Evolutionary conservation across 495 filamentous ascomycete species (phyloP).

Genomic region (Aspergillus egyptiacus): DNA sequence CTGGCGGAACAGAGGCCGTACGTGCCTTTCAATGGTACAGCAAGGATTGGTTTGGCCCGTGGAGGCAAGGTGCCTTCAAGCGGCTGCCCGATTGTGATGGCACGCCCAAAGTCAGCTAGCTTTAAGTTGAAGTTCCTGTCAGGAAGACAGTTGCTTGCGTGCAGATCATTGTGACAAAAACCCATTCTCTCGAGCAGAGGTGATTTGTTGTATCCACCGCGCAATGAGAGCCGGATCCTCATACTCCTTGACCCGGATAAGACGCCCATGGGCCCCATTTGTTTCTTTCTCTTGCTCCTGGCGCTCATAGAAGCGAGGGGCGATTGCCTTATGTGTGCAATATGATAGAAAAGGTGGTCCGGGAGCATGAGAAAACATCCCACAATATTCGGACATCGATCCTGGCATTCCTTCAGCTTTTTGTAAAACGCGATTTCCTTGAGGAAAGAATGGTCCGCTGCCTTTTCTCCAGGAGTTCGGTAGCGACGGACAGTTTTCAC

Average conservation of each 20-base stretch:
- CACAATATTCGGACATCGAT: constrained; percentile 19
- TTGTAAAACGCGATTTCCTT: constrained; percentile 22
- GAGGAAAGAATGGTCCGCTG: constrained; percentile 14
- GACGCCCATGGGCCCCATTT: constrained; percentile 18
- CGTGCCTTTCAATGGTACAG: constrained; percentile 20
- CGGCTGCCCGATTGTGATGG: constrained; percentile 22
- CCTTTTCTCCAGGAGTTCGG: constrained; percentile 14
- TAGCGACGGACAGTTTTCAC: constrained; percentile 22
- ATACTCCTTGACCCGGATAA: constrained; percentile 17
- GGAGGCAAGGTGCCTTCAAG: constrained; percentile 18
- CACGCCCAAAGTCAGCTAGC: constrained; percentile 22
- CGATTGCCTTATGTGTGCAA: constrained; percentile 17
- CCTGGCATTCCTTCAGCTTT: constrained; percentile 11
- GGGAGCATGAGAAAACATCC: constrained; percentile 24
- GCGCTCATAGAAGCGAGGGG: constrained; percentile 18
- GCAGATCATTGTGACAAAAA: constrained; percentile 20
- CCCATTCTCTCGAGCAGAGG: constrained; percentile 20
- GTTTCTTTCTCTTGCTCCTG: constrained; percentile 21
- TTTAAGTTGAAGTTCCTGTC: constrained; percentile 21
- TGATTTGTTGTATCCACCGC: constrained; percentile 20
- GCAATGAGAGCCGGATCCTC: constrained; percentile 21
- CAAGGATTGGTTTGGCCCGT: constrained; percentile 17
- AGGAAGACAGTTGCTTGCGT: constrained; percentile 21
- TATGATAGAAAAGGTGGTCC: constrained; percentile 22
- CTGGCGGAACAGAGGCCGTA: constrained; percentile 22